phyloP scores from a whole-genome alignment of 1,139 yeast genomes.

The Geotrichum histeridarum region DNA sequence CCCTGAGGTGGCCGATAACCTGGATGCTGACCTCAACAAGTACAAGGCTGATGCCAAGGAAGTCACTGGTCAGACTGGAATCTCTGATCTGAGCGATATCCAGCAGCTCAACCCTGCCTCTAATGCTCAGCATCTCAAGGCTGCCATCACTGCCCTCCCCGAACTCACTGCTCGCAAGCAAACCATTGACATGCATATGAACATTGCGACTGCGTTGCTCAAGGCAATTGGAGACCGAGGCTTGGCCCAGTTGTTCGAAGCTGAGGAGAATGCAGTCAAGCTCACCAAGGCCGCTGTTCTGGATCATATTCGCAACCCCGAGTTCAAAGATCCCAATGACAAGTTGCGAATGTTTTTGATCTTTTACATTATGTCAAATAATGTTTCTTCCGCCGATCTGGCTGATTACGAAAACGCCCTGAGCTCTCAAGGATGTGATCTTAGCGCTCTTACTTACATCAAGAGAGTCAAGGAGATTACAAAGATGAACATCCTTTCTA shows the following conservation, averaged over 20 bases:
- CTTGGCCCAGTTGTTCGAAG: slow-evolving; percentile 84
- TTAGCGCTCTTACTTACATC: slow-evolving; percentile 63
- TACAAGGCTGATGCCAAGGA: slow-evolving; percentile 87
- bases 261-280: slow-evolving; percentile 60
- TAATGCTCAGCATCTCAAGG: slow-evolving; percentile 64
- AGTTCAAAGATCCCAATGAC: slow-evolving; percentile 55
- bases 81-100: slow-evolving; percentile 60
- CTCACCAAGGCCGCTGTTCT: slow-evolving; percentile 46
- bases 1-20: slow-evolving; percentile 96
- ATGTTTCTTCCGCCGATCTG: slow-evolving; percentile 56
- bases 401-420: slow-evolving; percentile 63
- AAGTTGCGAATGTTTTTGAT: slow-evolving; percentile 84
- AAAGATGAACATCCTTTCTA: slow-evolving; percentile 54
- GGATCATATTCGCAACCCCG: slow-evolving; percentile 40
- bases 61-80: slow-evolving; percentile 74
- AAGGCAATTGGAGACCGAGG: slow-evolving; percentile 79
- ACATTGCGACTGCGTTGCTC: slow-evolving; percentile 77
- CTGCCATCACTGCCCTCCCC: slow-evolving; percentile 88
- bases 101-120: slow-evolving; percentile 42
- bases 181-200: slow-evolving; percentile 95
- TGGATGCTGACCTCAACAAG: slow-evolving; percentile 72
- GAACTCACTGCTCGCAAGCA: slow-evolving; percentile 84
- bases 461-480: slow-evolving; percentile 76
- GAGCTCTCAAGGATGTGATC: slow-evolving; percentile 55
- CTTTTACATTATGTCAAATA: slow-evolving; percentile 53